Evolutionary conservation across 2,329 filamentous ascomycete species (phyloP), one percentile per base, ranked within the genome.

Genomic region (Exophiala bonariae): DNA sequence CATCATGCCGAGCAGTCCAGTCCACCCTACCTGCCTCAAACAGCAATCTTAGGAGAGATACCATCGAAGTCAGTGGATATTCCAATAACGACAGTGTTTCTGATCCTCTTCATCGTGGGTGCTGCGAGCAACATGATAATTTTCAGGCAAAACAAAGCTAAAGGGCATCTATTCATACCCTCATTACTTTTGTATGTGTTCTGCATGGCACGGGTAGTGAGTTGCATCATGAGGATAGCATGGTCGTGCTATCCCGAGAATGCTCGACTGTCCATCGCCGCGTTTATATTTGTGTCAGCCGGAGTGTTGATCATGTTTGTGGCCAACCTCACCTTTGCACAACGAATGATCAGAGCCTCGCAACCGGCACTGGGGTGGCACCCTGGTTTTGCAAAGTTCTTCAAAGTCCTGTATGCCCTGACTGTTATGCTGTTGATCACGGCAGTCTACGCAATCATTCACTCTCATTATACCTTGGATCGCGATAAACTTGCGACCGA

Each of bases 261-360:
- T 49, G 57, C 76, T 28, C 60, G 58, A 6, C 61, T 82, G 3
- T 75, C 71, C 2, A 77, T 82, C 39, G 77, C 78, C 1, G 80
- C 86, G 3, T 74, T 75, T 54, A 79, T 92, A 60, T 83, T 92
- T 58, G 79, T 87, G 48, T 81, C 83, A 37, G 83, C 85, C 0
- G 88, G 87, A 34, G 81, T 89, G 13, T 63, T 93, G 26, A 66
- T 95, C 5, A 71, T 95, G 17, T 91, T 87, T 66, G 70, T 91
- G 59, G 72, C 89, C 66, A 92, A 95, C 68, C 69, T 95, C 30
- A 70, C 92, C 59, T 87, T 90, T 61, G 69, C 84, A 0, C 86
- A 89, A 66, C 82, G 89, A 37, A 75, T 95, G 18, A 67, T 93
- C 16, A 79, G 89, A 41, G 85, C 85, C 4, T 79, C 81, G 38